Percentiles rank a stretch among this genome's conserved stretches.
These are phyloP conservation scores for Chaetomiaceae sp. DNA, from an alignment of 2,329 filamentous ascomycete species.

Conservation along the genomic window DNA sequence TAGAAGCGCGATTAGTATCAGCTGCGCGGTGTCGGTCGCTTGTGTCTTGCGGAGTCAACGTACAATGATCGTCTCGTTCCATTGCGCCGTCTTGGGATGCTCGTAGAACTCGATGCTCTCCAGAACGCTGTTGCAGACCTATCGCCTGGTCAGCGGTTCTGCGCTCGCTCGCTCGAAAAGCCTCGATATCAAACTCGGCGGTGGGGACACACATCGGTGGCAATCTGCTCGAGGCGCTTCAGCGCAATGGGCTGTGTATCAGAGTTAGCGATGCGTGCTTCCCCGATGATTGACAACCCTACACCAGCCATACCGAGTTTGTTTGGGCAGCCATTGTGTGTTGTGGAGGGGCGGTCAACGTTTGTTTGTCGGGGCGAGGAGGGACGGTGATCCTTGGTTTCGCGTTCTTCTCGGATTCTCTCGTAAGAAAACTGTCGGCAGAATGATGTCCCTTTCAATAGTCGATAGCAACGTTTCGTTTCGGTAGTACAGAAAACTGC, in stretches of 20 bases:
- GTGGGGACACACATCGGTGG: conserved; percentile 61
- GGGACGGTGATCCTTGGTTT: not conserved
- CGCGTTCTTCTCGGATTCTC: no score
- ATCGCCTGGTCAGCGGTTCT: conserved; percentile 1
- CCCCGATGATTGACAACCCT: not conserved
- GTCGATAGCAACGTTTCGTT: no score
- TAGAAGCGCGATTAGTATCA: conserved; percentile 9
- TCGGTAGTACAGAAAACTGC: not conserved
- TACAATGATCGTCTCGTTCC: conserved; percentile 94
- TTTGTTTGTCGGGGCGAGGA: not conserved
- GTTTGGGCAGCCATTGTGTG: conserved; percentile 21
- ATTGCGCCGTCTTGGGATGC: conserved; percentile 74
- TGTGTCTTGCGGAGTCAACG: no score
- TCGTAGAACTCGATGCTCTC: conserved; percentile 73
- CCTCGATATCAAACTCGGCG: not conserved
- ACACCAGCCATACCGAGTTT: conserved; percentile 18
- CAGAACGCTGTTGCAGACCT: conserved; percentile 81
- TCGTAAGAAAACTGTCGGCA: no score
- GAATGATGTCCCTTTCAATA: no score
- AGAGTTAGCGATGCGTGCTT: conserved; percentile 9
- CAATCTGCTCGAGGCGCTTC: conserved; percentile 76
- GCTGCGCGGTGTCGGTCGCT: conserved; percentile 4
- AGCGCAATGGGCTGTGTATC: conserved; percentile 62
- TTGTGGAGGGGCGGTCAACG: not conserved
- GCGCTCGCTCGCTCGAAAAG: not conserved